Conservation (phyloP, 139 green algal genomes). For the Coelastrella sp. region DNA sequence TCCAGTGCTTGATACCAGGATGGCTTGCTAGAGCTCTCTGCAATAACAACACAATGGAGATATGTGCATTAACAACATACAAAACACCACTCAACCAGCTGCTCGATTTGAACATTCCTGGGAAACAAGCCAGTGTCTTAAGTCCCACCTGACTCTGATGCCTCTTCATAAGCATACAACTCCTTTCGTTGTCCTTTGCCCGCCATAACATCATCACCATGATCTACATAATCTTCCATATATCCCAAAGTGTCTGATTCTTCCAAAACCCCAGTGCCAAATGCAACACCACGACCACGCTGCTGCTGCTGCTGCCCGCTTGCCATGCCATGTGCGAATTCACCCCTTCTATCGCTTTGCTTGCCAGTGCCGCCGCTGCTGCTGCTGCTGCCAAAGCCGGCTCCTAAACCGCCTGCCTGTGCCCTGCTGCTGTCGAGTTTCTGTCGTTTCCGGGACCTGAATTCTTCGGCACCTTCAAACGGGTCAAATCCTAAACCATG, state of each 20-base stretch:
- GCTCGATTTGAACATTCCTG: too few relatives aligned
- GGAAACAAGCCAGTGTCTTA: not conserved
- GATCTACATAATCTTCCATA: constrained; percentile 79
- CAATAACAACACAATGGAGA: too few relatives aligned
- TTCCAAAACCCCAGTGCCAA: constrained; percentile 87
- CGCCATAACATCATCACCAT: constrained; percentile 36
- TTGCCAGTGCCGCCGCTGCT: not conserved
- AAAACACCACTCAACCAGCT: not conserved
- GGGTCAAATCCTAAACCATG: constrained; percentile 95
- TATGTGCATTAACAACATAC: not conserved
- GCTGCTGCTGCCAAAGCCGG: constrained; percentile 3
- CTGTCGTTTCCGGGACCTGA: constrained; percentile 71
- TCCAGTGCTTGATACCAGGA: too few relatives aligned
- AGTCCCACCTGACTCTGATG: constrained; percentile 45
- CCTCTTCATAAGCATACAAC: constrained; percentile 53
- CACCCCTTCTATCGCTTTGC: too few relatives aligned
- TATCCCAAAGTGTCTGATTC: constrained; percentile 68
- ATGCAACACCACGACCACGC: constrained; percentile 79
- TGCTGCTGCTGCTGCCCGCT: constrained; percentile 54
- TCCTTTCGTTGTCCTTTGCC: constrained; percentile 29
- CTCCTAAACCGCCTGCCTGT: not conserved
- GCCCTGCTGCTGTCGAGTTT: constrained; percentile 14
- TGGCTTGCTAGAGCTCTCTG: too few relatives aligned
- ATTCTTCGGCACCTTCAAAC: constrained; percentile 89
- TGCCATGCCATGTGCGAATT: too few relatives aligned